These are phyloP conservation scores for Emericellopsis atlantica DNA, from an alignment of 2,329 filamentous ascomycete species.

Conservation along the genomic window DNA sequence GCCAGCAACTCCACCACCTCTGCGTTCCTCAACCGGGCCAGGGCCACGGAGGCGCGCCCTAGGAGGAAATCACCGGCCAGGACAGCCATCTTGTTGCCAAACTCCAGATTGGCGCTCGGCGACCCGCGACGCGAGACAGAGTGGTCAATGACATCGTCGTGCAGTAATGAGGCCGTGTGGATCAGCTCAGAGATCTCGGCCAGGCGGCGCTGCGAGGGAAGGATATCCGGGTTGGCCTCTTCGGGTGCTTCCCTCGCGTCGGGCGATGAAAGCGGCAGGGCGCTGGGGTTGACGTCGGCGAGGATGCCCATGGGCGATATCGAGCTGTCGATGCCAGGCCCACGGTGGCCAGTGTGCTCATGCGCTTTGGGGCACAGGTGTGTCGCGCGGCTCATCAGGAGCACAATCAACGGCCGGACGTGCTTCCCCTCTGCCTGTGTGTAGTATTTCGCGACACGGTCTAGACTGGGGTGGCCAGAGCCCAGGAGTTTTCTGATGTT, in stretches of 20 bases:
- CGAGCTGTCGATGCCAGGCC: slow-evolving; percentile 36
- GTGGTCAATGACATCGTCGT: slow-evolving; percentile 97
- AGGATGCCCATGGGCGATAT: slow-evolving; percentile 48
- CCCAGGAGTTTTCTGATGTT: slow-evolving; percentile 90
- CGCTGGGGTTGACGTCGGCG: slow-evolving; percentile 67
- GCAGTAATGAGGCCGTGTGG: slow-evolving; percentile 88
- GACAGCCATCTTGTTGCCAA: slow-evolving; percentile 99
- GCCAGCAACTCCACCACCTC: slow-evolving; percentile 92
- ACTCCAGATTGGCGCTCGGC: slow-evolving; percentile 84
- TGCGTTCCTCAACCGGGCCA: slow-evolving; percentile 79
- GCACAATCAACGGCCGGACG: slow-evolving; percentile 82
- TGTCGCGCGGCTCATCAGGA: slow-evolving; percentile 92
- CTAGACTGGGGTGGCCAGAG: slow-evolving; percentile 86
- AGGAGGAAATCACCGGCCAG: slow-evolving; percentile 94
- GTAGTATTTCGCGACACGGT: slow-evolving; percentile 96
- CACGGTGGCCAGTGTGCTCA: slow-evolving; percentile 20
- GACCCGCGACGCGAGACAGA: slow-evolving; percentile 73
- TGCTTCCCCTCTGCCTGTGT: slow-evolving; percentile 95
- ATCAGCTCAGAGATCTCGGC: slow-evolving; percentile 97
- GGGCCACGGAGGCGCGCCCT: slow-evolving; percentile 81
- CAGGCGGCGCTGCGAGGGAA: slow-evolving; percentile 83
- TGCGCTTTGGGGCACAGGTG: slow-evolving; percentile 55
- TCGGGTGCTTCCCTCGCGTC: slow-evolving; percentile 22
- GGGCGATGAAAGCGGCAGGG: slow-evolving; percentile 26
- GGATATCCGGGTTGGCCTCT: slow-evolving; percentile 49